Evolutionary conservation across 2,329 filamentous ascomycete species (phyloP).

Genomic region (Periconia sp.): DNA sequence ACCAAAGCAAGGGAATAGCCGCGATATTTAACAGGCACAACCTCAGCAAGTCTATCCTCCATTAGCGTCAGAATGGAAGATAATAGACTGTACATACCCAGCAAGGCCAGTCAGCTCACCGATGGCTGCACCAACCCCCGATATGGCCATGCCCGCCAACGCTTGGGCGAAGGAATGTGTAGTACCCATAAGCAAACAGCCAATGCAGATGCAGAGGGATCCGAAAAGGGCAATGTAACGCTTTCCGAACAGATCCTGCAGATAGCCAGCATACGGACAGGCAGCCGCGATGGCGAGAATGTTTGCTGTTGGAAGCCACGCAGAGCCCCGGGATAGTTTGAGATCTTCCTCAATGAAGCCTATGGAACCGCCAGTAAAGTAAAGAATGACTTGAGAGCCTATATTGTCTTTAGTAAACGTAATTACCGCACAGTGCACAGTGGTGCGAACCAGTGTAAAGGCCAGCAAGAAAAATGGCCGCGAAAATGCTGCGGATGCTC

Average conservation of each 20-base stretch:
- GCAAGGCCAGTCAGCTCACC: conserved; percentile 44
- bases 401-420: neutral
- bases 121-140: conserved; percentile 41
- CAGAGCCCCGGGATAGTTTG: conserved; percentile 23
- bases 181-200: conserved; percentile 35
- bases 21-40: conserved; percentile 41
- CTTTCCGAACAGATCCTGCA: conserved; percentile 44
- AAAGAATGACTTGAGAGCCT: conserved; percentile 44
- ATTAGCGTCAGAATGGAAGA: too few relatives aligned
- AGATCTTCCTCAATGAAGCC: conserved; percentile 38
- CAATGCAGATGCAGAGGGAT: conserved; percentile 35
- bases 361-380: conserved; percentile 41
- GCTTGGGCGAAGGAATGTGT: conserved; percentile 40
- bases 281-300: conserved; percentile 43
- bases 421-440: neutral
- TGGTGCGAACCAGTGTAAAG: conserved; percentile 43
- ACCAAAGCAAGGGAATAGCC: conserved; percentile 41
- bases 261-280: conserved; percentile 43
- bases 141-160: conserved; percentile 42
- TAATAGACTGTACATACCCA: conserved; percentile 36
- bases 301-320: conserved; percentile 44
- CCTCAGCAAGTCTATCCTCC: conserved; percentile 37
- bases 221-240: conserved; percentile 44
- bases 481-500: conserved; percentile 40
- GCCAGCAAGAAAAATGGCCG: conserved; percentile 45